Base-by-base conservation (phyloP, 2,329 filamentous ascomycete genomes). In the Tolypocladium tundrense region DNA sequence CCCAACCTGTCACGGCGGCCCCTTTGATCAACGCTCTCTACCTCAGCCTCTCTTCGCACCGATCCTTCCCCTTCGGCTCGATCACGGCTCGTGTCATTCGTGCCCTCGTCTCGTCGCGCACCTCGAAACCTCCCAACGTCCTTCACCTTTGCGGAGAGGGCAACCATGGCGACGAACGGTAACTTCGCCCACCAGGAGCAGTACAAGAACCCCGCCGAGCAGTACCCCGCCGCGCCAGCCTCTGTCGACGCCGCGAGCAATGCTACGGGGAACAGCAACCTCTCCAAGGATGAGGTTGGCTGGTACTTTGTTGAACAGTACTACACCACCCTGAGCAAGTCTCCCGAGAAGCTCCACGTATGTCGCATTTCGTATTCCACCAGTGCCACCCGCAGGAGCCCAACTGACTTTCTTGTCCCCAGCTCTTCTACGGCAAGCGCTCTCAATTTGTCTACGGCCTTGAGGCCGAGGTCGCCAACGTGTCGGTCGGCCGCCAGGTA, bases 221-320 rank as follows among this genome's bases (percentile, higher is more conserved):
- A 76, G 65, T 70, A 70, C 62, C 66, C 69, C 59, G 66, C 69
- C 55, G 65, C 74, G 59, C 66, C 72, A 59, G 64, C 70, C 56
- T 60, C 72, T 54, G 66, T 68, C 60, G 71, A 71, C 58, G 65
- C 70, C 60, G 66, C 71, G 51, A 63, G 70, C 60, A 64, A 68
- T 60, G 66, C 68, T 62, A 64, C 68, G 45, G 67, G 67, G 58
- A 76, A 72, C 67, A 76, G 70, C 69, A 79, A 82, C 66, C 75
- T 85, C 45, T 79, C 81, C 67, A 97, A 96, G 79, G 91, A 96
- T 73, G 91, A 97, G 78, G 91, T 99, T 65, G 94, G 91, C 75
- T 99, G 94, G 94, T 97, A 93, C 79, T 99, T 99, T 67, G 94
- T 99, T 59, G 92, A 97, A 83, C 91, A 96, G 76, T 99, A 97